These are phyloP conservation scores for Neofusicoccum ribis DNA, from an alignment of 2,329 filamentous ascomycete genomes.

Conservation along the genomic window DNA sequence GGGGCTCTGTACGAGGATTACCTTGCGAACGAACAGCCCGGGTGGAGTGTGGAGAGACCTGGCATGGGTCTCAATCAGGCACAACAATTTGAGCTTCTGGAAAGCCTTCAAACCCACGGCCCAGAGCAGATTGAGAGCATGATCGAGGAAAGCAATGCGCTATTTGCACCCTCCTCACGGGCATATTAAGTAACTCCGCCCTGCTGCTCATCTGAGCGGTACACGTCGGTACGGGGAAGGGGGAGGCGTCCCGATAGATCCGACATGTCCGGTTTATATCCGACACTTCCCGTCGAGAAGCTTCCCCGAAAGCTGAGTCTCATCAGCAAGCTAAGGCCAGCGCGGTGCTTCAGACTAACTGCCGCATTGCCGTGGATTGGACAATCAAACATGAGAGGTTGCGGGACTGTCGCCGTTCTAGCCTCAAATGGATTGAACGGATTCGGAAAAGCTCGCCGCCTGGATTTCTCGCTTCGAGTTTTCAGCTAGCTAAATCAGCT, in stretches of 20 bases:
- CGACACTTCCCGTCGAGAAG: background rate
- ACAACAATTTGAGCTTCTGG: slow-evolving; percentile 82
- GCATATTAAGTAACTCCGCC: background rate
- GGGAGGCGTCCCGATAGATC: background rate
- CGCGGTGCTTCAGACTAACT: background rate
- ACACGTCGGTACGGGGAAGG: background rate
- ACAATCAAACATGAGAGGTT: background rate
- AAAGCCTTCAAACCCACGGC: slow-evolving; percentile 65
- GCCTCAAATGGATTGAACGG: background rate
- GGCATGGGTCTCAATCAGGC: slow-evolving; percentile 65
- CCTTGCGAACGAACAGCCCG: slow-evolving; percentile 49
- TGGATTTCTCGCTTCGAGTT: background rate
- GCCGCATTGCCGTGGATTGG: background rate
- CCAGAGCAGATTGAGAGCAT: slow-evolving; percentile 42
- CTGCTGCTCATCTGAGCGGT: background rate
- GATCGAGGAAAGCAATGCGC: slow-evolving; percentile 39
- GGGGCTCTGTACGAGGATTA: slow-evolving; percentile 33
- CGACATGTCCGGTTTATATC: background rate
- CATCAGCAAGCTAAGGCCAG: background rate
- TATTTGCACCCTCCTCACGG: slow-evolving; percentile 19
- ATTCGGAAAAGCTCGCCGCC: background rate
- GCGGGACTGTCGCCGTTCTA: background rate
- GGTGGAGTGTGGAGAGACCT: slow-evolving; percentile 53
- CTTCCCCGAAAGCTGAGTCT: background rate
- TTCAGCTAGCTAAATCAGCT: no score